These are phyloP conservation scores for Phyllostachys edulis DNA, from an alignment of 176 grass and related monocot genomes.

Conservation along the genomic window DNA sequence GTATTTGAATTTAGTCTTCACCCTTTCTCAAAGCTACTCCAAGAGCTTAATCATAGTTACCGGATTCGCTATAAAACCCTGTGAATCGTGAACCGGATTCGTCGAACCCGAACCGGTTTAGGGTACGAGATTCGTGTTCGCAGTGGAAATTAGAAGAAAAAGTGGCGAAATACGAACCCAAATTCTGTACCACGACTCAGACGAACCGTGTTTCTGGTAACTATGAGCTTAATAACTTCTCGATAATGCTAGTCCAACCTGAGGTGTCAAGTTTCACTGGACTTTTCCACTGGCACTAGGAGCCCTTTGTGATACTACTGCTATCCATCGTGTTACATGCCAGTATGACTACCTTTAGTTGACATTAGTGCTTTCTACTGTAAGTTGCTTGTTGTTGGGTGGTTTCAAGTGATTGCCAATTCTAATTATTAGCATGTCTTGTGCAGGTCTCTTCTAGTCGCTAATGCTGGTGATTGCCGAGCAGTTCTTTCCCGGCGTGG, in stretches of 20 bases:
- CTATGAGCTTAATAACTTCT: background rate
- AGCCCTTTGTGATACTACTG: background rate
- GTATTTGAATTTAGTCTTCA: background rate
- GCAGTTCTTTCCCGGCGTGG: constrained; percentile 79
- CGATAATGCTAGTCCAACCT: background rate
- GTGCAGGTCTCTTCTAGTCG: constrained; percentile 84
- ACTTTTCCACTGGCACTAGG: background rate
- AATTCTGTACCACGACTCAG: too few species aligned
- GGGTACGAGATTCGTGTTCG: too few species aligned
- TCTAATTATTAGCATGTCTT: background rate
- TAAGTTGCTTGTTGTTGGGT: background rate
- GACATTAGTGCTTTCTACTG: background rate
- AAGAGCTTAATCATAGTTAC: background rate
- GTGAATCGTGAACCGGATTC: too few species aligned
- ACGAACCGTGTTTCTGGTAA: too few species aligned
- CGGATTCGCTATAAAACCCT: too few species aligned
- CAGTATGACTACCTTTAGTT: background rate
- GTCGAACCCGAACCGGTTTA: too few species aligned
- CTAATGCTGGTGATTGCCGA: constrained; percentile 92
- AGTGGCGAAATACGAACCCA: too few species aligned
- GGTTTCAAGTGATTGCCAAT: background rate
- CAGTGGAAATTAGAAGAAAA: too few species aligned
- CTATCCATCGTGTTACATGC: background rate
- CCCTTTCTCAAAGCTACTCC: background rate
- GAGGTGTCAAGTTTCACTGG: background rate